Base-by-base conservation (phyloP, 495 filamentous ascomycete species). In the Pyrenula aspistea region DNA sequence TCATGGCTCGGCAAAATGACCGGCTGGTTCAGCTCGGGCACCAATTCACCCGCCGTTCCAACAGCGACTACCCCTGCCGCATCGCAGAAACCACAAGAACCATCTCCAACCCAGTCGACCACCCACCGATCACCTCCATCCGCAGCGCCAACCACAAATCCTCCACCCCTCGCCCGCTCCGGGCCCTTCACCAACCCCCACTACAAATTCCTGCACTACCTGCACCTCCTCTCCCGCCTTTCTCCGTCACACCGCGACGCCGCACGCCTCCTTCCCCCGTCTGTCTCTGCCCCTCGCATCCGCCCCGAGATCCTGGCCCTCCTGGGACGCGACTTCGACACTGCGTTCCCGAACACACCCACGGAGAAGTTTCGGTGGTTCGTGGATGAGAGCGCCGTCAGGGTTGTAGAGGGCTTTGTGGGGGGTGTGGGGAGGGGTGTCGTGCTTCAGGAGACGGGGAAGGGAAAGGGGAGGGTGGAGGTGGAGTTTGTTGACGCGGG, bases 181-280 rank as follows among this genome's bases (percentile, higher is more conserved):
- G 72, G 71, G 20, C 71, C 73, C 61, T 77, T 77, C 57, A 73
- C 68, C n/a, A 64, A 77, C 50, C 69, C 67, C 12, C 73, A 77
- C 57, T 77, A 77, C 59, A 54, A 56, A 19, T 61, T 66, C 23
- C 67, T 77, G 59, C 70, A 70, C 54, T 68, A 67, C 48, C 58
- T 77, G 48, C 73, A 76, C 59, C 68, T 63, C 57, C 57, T 70
- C 56, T 71, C 73, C 54, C 72, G 73, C 61, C 62, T 58, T 48
- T 63, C 60, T 23, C 71, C 74, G 4, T 68, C 71, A 25, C 67
- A 62, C 8, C 73, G 74, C 56, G 8, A 42, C 31, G 15, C 22
- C 22, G 8, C 8, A 8, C 8, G 8, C 50, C 50, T 21, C 50
- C 50, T 52, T 20, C 50, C n/a, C 50, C 8, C 50, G 8, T 20